Evolutionary conservation across 768 basidiomycete species (phyloP), one percentile per base, ranked within the genome.

Genomic region (Tylopilus plumbeoviolaceoides): DNA sequence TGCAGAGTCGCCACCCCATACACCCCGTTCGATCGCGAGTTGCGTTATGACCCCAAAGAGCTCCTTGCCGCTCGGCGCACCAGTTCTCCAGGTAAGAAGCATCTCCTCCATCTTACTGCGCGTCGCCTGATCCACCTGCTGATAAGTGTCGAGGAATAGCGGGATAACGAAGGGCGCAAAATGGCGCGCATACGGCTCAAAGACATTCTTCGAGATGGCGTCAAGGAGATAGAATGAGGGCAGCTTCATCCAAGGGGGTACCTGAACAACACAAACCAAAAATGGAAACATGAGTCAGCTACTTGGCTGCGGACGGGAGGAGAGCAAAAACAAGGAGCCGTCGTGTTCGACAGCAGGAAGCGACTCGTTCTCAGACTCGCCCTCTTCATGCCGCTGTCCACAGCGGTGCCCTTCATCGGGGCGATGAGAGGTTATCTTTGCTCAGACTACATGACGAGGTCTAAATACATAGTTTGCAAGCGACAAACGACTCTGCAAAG

Each of bases 101-200:
- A 99, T 93, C 70, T 99, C 97, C 66, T 95, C 92, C 91, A 99
- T 95, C 71, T 98, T 98, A 67, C 83, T 82, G 55, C 89, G 85
- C 23, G 91, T 95, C 39, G 71, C 72, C 47, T 83, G 83, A 65
- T 97, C 94, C 59, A 97, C 95, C 61, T 83, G 79, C 43, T 81
- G 78, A 71, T 98, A 98, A 27, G 94, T 86, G 58, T 90, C 84
- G 59, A 97, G 75, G 73, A 94, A 98, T 17, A 95, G 73, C 20
- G 84, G 79, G 51, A 88, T 86, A 56, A 95, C 88, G 66, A 93
- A 81, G 10, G 83, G 78, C 11, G 88, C 79, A 63, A 99, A 94
- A 56, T 85, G 81, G 55, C 84, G 83, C 28, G 91, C 89, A 72
- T 98, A 98, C 20, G 95, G 95, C 25, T 91, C 84, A 59, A 85